Base-by-base conservation (phyloP, 1,284 basidiomycete species). In the Blastosporella zonata region DNA sequence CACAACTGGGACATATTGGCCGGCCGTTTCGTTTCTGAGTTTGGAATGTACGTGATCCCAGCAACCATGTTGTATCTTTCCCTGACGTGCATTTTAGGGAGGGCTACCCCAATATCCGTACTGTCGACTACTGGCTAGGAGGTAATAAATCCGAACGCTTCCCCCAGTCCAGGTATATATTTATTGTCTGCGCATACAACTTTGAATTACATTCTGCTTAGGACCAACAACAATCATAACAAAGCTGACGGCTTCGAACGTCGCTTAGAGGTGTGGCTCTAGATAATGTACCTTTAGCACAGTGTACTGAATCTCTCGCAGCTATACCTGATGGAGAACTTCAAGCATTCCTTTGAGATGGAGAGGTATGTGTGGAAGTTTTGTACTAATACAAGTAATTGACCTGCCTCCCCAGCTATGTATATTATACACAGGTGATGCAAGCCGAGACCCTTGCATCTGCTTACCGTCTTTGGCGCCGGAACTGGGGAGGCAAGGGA, bases 231-330 rank as follows among this genome's bases (percentile, higher is more conserved):
- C 53, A 86, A 86, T 60, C 93, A 95, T 67, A 95, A 95, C 75
- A 95, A 96, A 66, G 93, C 91, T 1, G 81, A 77, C 61, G 91
- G 90, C 0, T 93, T 86, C 60, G 92, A 94, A 69, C 78, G 93
- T 49, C 81, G 92, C 27, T 68, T 95, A n/a, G 92, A 89, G 76
- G 84, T 80, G 60, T 22, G 43, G 51, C n/a, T 64, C 49, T 39
- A 4, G 9, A 34, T 28, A n/a, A 8, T 12, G n/a, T 18, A 31
- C 33, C 23, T 37, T 10, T 37, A 1, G 23, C 10, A 4, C 13
- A 17, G 18, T 27, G 21, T 36, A 10, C 25, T 35, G 5, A 27
- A 28, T 21, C 10, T 21, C 8, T 36, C 6, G 10, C 25, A 47
- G 46, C 39, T 47, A 27, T 47, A 47, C 18, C 33, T 47, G 9